Evolutionary conservation across 305 asterid species (phyloP), one percentile per base, ranked within the genome.

Genomic region (Fraxinus xanthoxyloides): DNA sequence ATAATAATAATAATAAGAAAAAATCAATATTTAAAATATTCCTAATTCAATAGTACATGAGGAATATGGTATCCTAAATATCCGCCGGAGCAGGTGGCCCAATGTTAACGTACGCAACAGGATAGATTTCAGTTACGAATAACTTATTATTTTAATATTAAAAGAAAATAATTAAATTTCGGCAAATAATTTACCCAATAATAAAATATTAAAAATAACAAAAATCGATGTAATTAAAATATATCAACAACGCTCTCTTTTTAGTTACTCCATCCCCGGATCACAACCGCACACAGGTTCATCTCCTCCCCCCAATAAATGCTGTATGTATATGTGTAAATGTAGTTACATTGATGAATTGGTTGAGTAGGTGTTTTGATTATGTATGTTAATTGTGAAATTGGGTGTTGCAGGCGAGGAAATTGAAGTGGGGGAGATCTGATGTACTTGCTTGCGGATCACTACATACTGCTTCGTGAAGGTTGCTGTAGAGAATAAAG

Each of bases 371-470:
- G 38, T 13, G 38, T 28, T 23, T 75, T 77, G 77, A 51, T 7
- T 82, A 24, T 84, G 82, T 82, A 0, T 77, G 56, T 77, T 65
- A 73, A 82, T 82, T 80, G 79, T 75, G 38, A 75, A 26, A 28
- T 67, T 67, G 7, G 38, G 72, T 63, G 34, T 26, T 83, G 85
- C 79, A 87, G 80, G 74, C 69, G 82, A 79, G 86, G 82, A 81
- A 85, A 80, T 84, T 84, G 84, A 85, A 86, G 92, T 84, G 65
- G 65, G 89, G 89, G 94, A 82, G 92, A 93, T 92, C 93, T 92
- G 91, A 92, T 92, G 97, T 93, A 87, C 94, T 84, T 85, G 90
- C 90, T 91, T 77, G 89, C 80, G 88, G 97, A 92, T 92, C 94
- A 85, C 87, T 88, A 81, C 82, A 81, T 82, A 65, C 88, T 83